Evolutionary conservation across 2,329 filamentous ascomycete genomes (phyloP).

Genomic region (Zymoseptoria brevis): DNA sequence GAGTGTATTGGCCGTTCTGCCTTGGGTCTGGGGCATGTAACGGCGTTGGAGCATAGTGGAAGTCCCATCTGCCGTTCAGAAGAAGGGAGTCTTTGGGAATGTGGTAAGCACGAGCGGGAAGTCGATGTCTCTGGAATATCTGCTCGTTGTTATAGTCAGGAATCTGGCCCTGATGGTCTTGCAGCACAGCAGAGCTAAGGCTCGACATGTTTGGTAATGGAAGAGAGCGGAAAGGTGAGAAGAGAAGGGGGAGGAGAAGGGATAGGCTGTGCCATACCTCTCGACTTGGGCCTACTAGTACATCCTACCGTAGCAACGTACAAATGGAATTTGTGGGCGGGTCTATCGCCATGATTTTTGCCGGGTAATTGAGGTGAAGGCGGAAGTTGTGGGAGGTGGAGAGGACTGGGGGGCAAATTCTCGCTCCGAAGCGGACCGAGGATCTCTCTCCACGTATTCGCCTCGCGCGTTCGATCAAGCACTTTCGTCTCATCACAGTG

Average conservation of each 20-base stretch:
- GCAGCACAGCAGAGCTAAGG: background rate
- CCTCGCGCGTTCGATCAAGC: no score
- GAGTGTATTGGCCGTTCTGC: background rate
- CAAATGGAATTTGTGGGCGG: background rate
- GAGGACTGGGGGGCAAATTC: background rate
- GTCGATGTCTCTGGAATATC: slow-evolving; percentile 10
- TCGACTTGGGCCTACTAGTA: background rate
- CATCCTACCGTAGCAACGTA: background rate
- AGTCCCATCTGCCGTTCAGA: slow-evolving; percentile 12
- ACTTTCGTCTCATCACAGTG: no score
- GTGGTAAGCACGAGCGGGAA: slow-evolving; percentile 10
- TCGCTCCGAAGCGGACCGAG: slow-evolving; percentile 5
- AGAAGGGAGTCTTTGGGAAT: slow-evolving; percentile 7
- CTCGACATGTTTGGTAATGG: background rate
- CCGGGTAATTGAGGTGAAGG: background rate
- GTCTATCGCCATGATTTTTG: background rate
- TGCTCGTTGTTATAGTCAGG: slow-evolving; percentile 12
- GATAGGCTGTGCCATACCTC: background rate
- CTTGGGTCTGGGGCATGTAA: slow-evolving; percentile 6
- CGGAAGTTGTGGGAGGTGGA: background rate
- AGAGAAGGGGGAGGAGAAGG: background rate
- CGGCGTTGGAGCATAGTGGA: slow-evolving; percentile 11
- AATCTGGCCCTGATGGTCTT: background rate
- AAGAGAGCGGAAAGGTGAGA: background rate
- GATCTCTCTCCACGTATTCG: background rate